Evolutionary conservation across 2,329 filamentous ascomycete species (phyloP), one percentile per base, ranked within the genome.

Genomic region (Diatrype stigma): DNA sequence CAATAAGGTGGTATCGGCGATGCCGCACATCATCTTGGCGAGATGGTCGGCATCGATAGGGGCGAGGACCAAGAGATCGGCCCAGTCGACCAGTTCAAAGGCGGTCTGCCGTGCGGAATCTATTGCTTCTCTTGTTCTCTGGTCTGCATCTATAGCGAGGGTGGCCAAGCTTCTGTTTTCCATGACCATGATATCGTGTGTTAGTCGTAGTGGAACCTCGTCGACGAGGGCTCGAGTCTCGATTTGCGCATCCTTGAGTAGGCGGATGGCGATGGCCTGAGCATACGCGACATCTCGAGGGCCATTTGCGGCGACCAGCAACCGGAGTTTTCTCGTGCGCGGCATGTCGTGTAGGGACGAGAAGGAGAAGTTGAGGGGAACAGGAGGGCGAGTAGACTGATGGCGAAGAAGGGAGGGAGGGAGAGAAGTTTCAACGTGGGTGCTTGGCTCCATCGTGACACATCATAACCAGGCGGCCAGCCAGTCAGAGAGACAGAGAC

Each of bases 31-130:
- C 90, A 96, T 96, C 66, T 90, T 90, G 28, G 89, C 89, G 50
- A 96, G 78, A 50, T 86, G 86, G 64, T 94, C 88, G 7, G 90
- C 89, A 67, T 94, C 88, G 46, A 96, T 86, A 3, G 92, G 90
- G 6, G 88, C 88, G 50, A 96, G 81, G 30, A 96, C 84, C 52
- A 96, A 77, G 58, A 96, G 73, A 68, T 96, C 89, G 6, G 92
- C 90, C 92, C 92, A 96, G 54, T 89, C 81, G 57, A 90, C 89
- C 53, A 95, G 71, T 57, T 90, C 86, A 58, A 75, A 82, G 3
- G 76, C 83, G 55, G 76, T 79, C 64, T 71, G 72, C 54, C 71
- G 72, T 51, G 76, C 78, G 46, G 74, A 75, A 56, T 84, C 80
- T 59, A 80, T 70, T 23, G 79, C 78, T 46, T 66, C 63, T 47